These are phyloP conservation scores for Cutaneotrichosporon dermatis DNA, from an alignment of 1,284 basidiomycete species.

Conservation along the genomic window DNA sequence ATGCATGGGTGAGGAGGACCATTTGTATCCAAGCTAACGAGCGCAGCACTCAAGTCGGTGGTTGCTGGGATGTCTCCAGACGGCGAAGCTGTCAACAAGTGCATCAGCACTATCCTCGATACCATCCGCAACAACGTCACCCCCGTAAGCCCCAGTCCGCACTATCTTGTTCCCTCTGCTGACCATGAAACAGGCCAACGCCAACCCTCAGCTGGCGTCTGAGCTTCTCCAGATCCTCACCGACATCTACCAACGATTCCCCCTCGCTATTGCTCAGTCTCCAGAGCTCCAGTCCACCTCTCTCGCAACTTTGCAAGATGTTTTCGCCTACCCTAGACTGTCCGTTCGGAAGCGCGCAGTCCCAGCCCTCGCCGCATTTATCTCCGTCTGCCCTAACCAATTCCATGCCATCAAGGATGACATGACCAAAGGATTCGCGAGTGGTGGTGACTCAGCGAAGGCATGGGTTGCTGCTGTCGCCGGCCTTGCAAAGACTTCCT, in stretches of 20 bases:
- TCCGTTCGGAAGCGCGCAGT: constrained; percentile 89
- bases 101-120: constrained; percentile 6
- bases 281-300: constrained; percentile 55
- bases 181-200: constrained; percentile 50
- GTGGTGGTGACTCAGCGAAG: constrained; percentile 27
- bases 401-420: constrained; percentile 30
- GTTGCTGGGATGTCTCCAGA: constrained; percentile 64
- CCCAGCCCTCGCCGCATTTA: constrained; percentile 57
- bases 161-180: constrained; percentile 14
- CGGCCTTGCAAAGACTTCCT: constrained; percentile 34
- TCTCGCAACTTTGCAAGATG: constrained; percentile 66
- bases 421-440: constrained; percentile 26
- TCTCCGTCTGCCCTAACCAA: constrained; percentile 29
- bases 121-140: constrained; percentile 62
- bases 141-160: constrained; percentile 1
- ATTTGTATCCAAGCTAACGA: not conserved
- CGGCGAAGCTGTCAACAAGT: not conserved
- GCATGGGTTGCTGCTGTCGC: constrained; percentile 36
- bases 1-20: constrained; percentile 64
- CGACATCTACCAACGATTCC: constrained; percentile 85
- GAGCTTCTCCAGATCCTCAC: constrained; percentile 87
- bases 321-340: constrained; percentile 69
- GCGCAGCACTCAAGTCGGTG: constrained; percentile 83
- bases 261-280: constrained; percentile 60
- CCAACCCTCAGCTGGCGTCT: constrained; percentile 73